Conservation (phyloP, 371 early-diverging fungal species). For the Mucor sp. region DNA sequence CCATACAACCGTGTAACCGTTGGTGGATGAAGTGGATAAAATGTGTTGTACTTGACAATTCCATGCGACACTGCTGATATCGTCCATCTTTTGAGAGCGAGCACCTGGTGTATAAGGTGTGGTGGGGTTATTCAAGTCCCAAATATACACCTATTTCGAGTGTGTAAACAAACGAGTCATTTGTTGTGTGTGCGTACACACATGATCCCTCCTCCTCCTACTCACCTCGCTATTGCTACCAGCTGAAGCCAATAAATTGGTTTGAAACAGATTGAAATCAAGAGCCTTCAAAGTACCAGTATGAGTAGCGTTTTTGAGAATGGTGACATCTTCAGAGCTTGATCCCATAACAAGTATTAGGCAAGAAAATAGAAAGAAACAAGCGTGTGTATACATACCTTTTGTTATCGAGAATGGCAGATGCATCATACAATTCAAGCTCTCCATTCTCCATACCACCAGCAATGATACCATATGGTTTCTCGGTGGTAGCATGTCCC, state of each 20-base stretch:
- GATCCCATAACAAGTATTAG: neutral
- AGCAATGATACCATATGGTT: constrained; percentile 82
- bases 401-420: constrained; percentile 56
- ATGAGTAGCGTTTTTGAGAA: constrained; percentile 77
- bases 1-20: constrained; percentile 95
- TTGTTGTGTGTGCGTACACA: neutral
- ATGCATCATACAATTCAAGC: constrained; percentile 86
- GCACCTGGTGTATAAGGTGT: constrained; percentile 90
- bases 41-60: constrained; percentile 94
- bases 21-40: constrained; percentile 87
- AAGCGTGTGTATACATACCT: constrained; percentile 44
- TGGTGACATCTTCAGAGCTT: constrained; percentile 46
- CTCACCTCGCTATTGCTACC: constrained; percentile 92
- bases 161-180: constrained; percentile 1
- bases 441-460: constrained; percentile 96
- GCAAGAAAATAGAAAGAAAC: neutral
- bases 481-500: constrained; percentile 66
- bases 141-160: constrained; percentile 68
- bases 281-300: constrained; percentile 88
- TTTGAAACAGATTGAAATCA: constrained; percentile 88
- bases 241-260: constrained; percentile 88
- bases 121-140: constrained; percentile 89
- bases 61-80: constrained; percentile 90
- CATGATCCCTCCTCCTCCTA: neutral
- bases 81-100: constrained; percentile 82